Base-by-base conservation (phyloP, 2,329 filamentous ascomycete genomes). In the Fusarium tupiense region DNA sequence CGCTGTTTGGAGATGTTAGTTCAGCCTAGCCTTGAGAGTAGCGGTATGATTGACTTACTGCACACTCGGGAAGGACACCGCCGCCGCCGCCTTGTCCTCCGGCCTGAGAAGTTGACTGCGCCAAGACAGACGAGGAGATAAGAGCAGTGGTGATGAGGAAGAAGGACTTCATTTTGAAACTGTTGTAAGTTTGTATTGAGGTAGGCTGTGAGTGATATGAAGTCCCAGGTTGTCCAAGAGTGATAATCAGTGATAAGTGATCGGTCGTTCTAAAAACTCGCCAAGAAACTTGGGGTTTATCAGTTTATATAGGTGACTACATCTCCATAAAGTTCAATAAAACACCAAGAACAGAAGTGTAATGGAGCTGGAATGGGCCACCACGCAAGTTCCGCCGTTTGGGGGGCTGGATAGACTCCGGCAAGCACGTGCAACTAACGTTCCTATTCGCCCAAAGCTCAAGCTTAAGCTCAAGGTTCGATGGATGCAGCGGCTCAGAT, bases 151-250 rank as follows among this genome's bases (percentile, higher is more conserved):
- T 22, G 37, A 67, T 1, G 14, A 71, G 17, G 24, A 61, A 33
- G 69, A 67, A 29, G 4, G 61, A 38, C 61, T 71, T 71, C 69
- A 71, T 71, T 4, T 61, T 43, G 24, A 29, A 5, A 24, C n/a
- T 26, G 11, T 12, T 20, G 19, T 12, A 24, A 8, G 11, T 11
- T 38, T 12, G 19, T 11, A 19, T 24, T 8, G 35, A 7, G 5
- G 12, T 20, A 43, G 16, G 2, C 20, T 41, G n/a, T n/a, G 14
- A 35, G 16, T 35, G n/a, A 26, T 40, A 7, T 22, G 9, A 26
- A n/a, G 17, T 19, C 14, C 8, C 19, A 5, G 24, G 22, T 13
- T 10, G 20, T n/a, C 8, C 6, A 26, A 20, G 12, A n/a, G 16
- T 49, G 16, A 40, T 22, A 9, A 5, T 8, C 24, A 46, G 17